Evolutionary conservation across 2,329 filamentous ascomycete genomes (phyloP).

Genomic region (Fusarium hostae): DNA sequence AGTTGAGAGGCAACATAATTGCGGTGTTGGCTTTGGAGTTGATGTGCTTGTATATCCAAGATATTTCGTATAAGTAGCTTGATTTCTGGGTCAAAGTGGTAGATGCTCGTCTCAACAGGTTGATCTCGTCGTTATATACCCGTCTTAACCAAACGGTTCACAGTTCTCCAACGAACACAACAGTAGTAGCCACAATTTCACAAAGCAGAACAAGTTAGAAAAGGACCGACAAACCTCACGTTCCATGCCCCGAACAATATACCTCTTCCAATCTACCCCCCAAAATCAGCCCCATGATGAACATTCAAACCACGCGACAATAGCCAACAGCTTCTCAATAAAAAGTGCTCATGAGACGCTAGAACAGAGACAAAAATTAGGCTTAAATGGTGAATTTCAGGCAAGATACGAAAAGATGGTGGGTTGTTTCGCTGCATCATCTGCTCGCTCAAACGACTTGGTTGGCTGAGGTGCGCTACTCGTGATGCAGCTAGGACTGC

Average conservation of each 20-base stretch:
- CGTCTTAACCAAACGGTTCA: background rate
- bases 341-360: slow-evolving; percentile 30
- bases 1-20: slow-evolving; percentile 16
- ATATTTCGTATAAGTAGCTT: background rate
- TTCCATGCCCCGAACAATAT: slow-evolving; percentile 24
- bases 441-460: slow-evolving; percentile 14
- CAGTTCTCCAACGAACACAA: slow-evolving; percentile 20
- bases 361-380: background rate
- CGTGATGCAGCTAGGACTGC: slow-evolving; percentile 33
- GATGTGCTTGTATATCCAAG: background rate
- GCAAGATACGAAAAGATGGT: slow-evolving; percentile 12
- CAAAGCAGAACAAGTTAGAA: background rate
- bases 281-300: slow-evolving; percentile 12
- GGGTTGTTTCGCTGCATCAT: slow-evolving; percentile 39
- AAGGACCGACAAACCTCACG: background rate
- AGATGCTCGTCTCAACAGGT: background rate
- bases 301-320: slow-evolving; percentile 18
- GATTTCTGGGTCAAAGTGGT: background rate
- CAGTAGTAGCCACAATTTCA: slow-evolving; percentile 13
- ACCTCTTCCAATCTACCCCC: background rate
- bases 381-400: slow-evolving; percentile 13
- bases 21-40: background rate
- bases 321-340: slow-evolving; percentile 18
- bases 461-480: slow-evolving; percentile 31
- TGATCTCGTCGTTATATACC: slow-evolving; percentile 24